Base-by-base conservation (phyloP, 2,329 filamentous ascomycete genomes). In the Ophiocordyceps australis region DNA sequence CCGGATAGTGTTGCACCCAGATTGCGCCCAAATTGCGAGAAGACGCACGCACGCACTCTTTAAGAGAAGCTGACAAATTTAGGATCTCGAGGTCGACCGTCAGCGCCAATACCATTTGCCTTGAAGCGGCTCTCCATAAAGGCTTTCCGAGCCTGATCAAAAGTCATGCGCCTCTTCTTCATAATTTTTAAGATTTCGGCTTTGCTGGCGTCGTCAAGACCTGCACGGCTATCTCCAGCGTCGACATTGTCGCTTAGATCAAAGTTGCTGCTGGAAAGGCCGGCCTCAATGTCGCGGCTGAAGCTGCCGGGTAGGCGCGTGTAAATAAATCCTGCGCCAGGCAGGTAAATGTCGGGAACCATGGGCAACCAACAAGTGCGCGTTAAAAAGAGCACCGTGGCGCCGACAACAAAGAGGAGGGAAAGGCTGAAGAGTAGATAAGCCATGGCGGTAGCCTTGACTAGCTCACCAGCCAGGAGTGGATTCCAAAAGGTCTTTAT, bases 1-100 rank as follows among this genome's bases (percentile, higher is more conserved):
- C n/a, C n/a, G n/a, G n/a, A n/a, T n/a, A n/a, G n/a, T n/a, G n/a
- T n/a, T n/a, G n/a, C n/a, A n/a, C n/a, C n/a, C n/a, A n/a, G n/a
- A n/a, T n/a, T n/a, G n/a, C n/a, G n/a, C n/a, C n/a, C n/a, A n/a
- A n/a, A n/a, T n/a, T n/a, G n/a, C n/a, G n/a, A n/a, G n/a, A n/a
- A n/a, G n/a, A n/a, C n/a, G n/a, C n/a, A n/a, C n/a, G n/a, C n/a
- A n/a, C n/a, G n/a, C n/a, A n/a, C n/a, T 19, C 9, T 20, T 48
- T 35, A 55, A 23, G 52, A 56, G 52, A 95, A 95, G 46, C 80
- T 91, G 31, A 95, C 83, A 46, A 93, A 92, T 58, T 94, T 94
- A 33, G 85, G 83, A 57, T 95, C 86, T 45, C 73, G 66, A 33
- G 89, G 89, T 39, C 74, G 57, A 5, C 89, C 89, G 50, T 98